A percentile compares a stretch with the other conserved stretches of the same genome.
Conservation (phyloP, 768 basidiomycete genomes). For the Boletus reticulatus region DNA sequence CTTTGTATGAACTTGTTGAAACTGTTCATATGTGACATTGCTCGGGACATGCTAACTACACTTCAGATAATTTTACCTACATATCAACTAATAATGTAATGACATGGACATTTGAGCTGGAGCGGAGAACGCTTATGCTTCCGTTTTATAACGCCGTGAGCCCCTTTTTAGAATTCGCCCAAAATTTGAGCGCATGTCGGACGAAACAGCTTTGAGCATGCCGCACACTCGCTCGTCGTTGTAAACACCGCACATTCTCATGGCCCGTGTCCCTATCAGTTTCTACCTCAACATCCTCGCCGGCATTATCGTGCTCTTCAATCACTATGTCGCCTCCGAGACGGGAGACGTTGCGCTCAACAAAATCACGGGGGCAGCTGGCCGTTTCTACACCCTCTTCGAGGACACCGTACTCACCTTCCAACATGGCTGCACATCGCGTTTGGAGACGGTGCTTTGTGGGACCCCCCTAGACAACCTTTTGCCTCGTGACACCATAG, state of each 20-base stretch:
- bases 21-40: neutral
- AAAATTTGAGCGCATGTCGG: too few species aligned
- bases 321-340: constrained; percentile 13
- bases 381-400: constrained; percentile 16
- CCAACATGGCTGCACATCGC: constrained; percentile 3
- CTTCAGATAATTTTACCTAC: neutral
- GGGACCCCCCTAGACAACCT: neutral
- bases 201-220: too few species aligned
- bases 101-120: too few species aligned
- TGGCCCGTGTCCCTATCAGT: constrained; percentile 10
- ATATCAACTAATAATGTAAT: too few species aligned
- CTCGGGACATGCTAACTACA: neutral
- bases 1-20: constrained; percentile 33
- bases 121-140: too few species aligned
- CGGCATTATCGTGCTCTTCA: constrained; percentile 17
- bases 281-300: constrained; percentile 21
- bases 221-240: too few species aligned
- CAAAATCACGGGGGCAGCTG: constrained; percentile 17
- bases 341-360: constrained; percentile 18
- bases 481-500: neutral
- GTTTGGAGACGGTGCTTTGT: constrained; percentile 1
- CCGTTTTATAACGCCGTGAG: too few species aligned
- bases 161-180: too few species aligned
- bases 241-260: neutral
- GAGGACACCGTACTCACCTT: constrained; percentile 1